phyloP scores from a whole-genome alignment of 768 basidiomycete species.

The Zangia roseola region DNA sequence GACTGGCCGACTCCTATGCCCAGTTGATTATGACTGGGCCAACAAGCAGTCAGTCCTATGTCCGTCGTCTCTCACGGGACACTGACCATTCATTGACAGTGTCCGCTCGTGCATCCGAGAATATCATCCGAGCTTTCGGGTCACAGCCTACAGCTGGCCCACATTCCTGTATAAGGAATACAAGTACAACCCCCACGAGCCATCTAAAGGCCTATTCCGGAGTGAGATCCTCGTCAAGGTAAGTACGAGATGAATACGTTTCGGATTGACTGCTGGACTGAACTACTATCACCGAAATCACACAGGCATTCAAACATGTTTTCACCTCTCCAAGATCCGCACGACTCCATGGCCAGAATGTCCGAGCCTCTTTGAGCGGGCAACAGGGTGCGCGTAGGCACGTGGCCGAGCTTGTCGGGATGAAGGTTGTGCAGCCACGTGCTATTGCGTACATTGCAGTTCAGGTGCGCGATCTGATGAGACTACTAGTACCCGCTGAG shows the following conservation, averaged over 20 bases:
- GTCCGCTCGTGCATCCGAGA: too few species aligned
- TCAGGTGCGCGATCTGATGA: conserved; percentile 15
- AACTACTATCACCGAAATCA: too few species aligned
- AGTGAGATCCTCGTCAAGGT: conserved; percentile 2
- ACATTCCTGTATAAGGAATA: conserved; percentile 1
- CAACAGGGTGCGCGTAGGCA: not conserved
- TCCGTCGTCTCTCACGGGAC: too few species aligned
- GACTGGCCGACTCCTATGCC: not conserved
- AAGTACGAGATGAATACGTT: not conserved
- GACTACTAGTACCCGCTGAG: too few species aligned
- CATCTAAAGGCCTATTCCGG: conserved; percentile 1
- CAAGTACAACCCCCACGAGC: not conserved
- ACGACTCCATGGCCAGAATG: not conserved
- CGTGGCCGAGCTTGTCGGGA: conserved; percentile 2
- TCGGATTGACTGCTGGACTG: too few species aligned
- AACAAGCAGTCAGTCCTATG: too few species aligned
- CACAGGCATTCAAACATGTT: conserved; percentile 19
- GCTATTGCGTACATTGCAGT: conserved; percentile 25
- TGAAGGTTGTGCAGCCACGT: conserved; percentile 16
- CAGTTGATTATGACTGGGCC: too few species aligned
- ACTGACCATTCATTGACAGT: too few species aligned
- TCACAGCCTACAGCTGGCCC: conserved; percentile 9
- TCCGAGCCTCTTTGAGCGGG: too few species aligned
- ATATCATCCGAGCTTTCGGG: not conserved
- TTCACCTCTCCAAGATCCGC: conserved; percentile 21